Conservation (phyloP, 2,329 filamentous ascomycete species). For the Penicillium sp. region DNA sequence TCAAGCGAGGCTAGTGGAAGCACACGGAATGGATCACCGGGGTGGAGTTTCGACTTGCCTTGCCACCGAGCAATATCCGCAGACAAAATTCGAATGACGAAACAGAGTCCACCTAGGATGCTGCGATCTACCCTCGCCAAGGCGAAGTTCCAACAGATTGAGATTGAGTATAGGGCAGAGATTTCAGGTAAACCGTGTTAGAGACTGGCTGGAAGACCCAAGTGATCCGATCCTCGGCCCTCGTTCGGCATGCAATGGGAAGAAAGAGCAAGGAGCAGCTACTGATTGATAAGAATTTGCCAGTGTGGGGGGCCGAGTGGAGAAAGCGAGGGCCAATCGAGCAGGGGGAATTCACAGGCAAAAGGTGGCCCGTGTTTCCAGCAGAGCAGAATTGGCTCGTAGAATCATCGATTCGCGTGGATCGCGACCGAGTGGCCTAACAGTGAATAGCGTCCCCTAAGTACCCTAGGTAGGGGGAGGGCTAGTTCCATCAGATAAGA, state of each 20-base stretch:
- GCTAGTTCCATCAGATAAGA: conserved; percentile 34
- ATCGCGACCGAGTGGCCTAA: conserved; percentile 17
- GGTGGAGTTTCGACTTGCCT: conserved; percentile 1
- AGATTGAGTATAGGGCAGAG: background rate
- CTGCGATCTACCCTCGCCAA: background rate
- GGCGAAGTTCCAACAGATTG: background rate
- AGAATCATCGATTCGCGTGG: conserved; percentile 19
- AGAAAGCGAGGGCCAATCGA: conserved; percentile 10
- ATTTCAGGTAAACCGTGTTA: background rate
- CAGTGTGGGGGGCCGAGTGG: conserved; percentile 13
- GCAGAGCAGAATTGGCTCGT: conserved; percentile 7
- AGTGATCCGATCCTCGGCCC: conserved; percentile 23
- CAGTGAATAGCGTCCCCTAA: background rate
- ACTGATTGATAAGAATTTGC: conserved; percentile 32
- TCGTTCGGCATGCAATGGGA: conserved; percentile 13
- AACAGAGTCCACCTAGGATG: conserved; percentile 2
- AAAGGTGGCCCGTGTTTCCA: conserved; percentile 3
- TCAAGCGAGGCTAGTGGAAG: background rate
- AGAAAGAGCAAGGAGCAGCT: background rate
- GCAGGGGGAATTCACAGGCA: background rate
- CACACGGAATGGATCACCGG: conserved; percentile 12
- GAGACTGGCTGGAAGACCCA: background rate
- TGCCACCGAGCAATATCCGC: conserved; percentile 5
- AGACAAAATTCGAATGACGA: background rate
- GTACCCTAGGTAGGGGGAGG: background rate